Base-by-base conservation (phyloP, 225 moss, liverwort and hornwort species). In the Sphagnum contortum region DNA sequence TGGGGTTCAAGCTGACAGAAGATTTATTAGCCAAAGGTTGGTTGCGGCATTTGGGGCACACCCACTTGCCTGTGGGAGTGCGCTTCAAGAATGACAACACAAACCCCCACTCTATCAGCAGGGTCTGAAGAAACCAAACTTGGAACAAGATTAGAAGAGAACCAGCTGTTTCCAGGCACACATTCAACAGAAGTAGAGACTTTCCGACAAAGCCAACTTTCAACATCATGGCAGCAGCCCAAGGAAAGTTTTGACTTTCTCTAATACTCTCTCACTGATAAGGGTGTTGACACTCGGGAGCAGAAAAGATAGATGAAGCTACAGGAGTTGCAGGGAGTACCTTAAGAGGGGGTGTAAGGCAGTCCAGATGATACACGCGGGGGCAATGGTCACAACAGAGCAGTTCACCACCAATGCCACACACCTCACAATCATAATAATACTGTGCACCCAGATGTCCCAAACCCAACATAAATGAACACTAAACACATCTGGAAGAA, bases 21-120 rank as follows among this genome's bases (percentile, higher is more conserved):
- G 75, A 72, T 77, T 86, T 87, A 62, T 70, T 67, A 62, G 64
- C 61, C 77, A 81, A 88, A 68, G 88, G 81, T 49, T 80, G 77
- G 53, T 88, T 86, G 48, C 75, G 81, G 64, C 96, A 98, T 48
- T 69, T 70, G 69, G 92, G 96, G 70, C 96, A 98, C 61, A 87
- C 77, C 96, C 96, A 98, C 71, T 90, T 92, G 70, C 96, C 96
- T 69, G 96, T 85, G 64, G 96, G 96, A 66, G 96, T 98, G 59
- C 92, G 88, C 85, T 91, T 80, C 74, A 63, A 54, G 68, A 50
- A 75, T 71, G 64, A 69, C 67, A 73, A 61, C 8, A 52, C 44
- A 69, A 55, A 75, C 11, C 6, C 13, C 29, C 71, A 66, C 48
- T 46, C 3, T 48, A 50, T 69, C 69, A 69, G 29, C 11, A 29